Evolutionary conservation across 495 filamentous ascomycete species (phyloP), one percentile per base, ranked within the genome.

Genomic region (Cercophora samala): DNA sequence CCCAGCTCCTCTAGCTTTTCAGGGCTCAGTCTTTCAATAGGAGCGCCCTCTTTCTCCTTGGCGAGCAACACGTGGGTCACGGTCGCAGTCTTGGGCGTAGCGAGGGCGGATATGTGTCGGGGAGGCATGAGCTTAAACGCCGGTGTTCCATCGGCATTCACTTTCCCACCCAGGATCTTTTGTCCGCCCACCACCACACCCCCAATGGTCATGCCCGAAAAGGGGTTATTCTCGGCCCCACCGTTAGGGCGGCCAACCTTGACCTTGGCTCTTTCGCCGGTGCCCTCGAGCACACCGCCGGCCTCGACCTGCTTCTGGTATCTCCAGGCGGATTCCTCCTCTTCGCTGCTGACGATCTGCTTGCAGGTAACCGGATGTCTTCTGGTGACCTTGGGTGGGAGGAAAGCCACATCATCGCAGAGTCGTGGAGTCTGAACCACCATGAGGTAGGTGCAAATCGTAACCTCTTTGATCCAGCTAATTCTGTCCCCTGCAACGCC

Each of bases 401-500:
- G 82, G 77, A 99, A 99, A 5, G 94, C 93, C 23, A 93, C 88
- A 69, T 99, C 95, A 73, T 91, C 89, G 77, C 95, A 99, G 56
- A 99, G 87, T 1, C 94, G 87, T 3, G 95, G 92, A 0, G 95
- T 99, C 74, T 97, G 90, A 62, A 99, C 87, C 1, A 96, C 87
- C 92, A 99, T 96, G 54, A 97, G 79, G 69, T 99, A 99, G 23
- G 91, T 89, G 79, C 95, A 99, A 9, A 93, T 97, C 9, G 89
- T 89, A 4, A 96, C 84, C 74, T 99, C 95, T 73, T 99, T 99
- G 80, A 99, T 96, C 86, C 91, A 93, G 58, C 89, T 90, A 68
- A 98, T 97, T 8, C 90, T 88, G 76, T 97, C 94, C 21, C 84
- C 80, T 5, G 84, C 87, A 15, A 80, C 70, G 68, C 91, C 88